These are phyloP conservation scores for Fagopyrum homotropicum DNA, from an alignment of 148 eudicot species.

Conservation along the genomic window DNA sequence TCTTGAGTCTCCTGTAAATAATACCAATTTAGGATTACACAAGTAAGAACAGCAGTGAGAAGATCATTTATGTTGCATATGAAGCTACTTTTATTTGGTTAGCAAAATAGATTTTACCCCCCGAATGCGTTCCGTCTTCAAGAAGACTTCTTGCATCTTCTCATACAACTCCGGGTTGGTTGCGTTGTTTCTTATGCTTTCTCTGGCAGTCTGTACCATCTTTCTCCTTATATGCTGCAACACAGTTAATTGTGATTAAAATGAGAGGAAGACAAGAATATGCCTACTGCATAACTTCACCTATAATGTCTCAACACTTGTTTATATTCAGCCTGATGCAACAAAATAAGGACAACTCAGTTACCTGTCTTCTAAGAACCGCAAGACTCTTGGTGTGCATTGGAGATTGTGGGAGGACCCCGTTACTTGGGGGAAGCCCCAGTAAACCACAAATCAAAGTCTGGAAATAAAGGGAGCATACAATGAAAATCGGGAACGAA, in stretches of 20 bases:
- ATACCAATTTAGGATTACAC: neutral
- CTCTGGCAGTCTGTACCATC: conserved; percentile 74
- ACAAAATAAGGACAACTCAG: conserved; percentile 8
- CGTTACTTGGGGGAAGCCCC: conserved; percentile 85
- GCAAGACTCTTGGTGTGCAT: conserved; percentile 92
- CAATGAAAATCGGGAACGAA: too few species aligned
- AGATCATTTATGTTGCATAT: neutral
- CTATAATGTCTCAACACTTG: too few species aligned
- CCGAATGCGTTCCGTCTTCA: conserved; percentile 50
- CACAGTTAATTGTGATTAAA: neutral
- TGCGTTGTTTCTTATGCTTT: conserved; percentile 54
- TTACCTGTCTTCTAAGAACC: conserved; percentile 65
- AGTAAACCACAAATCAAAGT: conserved; percentile 77
- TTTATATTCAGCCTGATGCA: neutral
- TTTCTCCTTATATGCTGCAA: conserved; percentile 60
- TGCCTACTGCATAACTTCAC: too few species aligned
- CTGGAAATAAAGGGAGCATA: conserved; percentile 18
- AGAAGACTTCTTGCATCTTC: conserved; percentile 58
- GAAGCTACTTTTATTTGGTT: neutral
- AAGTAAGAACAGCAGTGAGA: neutral
- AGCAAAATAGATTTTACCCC: conserved; percentile 21
- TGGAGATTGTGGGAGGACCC: conserved; percentile 86
- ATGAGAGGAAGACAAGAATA: too few species aligned
- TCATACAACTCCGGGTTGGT: conserved; percentile 63
- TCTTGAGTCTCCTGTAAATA: conserved; percentile 30